Percentiles rank a stretch among this genome's conserved stretches.
These are phyloP conservation scores for Fusarium falciforme DNA, from an alignment of 2,329 filamentous ascomycete species.

Conservation along the genomic window DNA sequence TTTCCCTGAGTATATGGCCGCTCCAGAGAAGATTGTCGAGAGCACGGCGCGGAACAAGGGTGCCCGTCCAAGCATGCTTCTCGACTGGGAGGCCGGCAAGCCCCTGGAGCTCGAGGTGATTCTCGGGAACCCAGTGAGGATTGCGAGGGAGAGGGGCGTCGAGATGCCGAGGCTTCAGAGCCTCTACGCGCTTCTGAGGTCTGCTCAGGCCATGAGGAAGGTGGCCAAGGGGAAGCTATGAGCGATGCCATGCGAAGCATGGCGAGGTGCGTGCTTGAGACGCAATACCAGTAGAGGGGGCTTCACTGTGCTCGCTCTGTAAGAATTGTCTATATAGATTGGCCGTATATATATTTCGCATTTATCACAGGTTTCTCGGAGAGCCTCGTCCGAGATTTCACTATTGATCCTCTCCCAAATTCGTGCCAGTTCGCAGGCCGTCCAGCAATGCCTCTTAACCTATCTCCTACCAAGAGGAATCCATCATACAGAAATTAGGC, in stretches of 20 bases:
- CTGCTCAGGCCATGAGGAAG: slow-evolving; percentile 65
- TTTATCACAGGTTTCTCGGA: not conserved
- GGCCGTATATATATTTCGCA: not conserved
- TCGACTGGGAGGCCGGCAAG: slow-evolving; percentile 75
- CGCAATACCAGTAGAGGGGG: not conserved
- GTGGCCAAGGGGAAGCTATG: slow-evolving; percentile 49
- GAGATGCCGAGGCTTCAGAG: slow-evolving; percentile 75
- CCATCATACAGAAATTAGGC: no score
- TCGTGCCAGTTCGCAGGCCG: no score
- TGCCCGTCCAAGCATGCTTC: slow-evolving; percentile 74
- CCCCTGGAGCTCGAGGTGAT: slow-evolving; percentile 79
- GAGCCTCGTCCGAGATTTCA: not conserved
- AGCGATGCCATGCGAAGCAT: not conserved
- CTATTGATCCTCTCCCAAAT: not conserved
- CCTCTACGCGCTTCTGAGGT: slow-evolving; percentile 73
- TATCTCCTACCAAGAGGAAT: no score
- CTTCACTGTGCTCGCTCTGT: not conserved
- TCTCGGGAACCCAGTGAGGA: slow-evolving; percentile 75
- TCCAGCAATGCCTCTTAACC: not conserved
- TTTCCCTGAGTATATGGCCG: slow-evolving; percentile 68
- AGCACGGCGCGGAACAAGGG: slow-evolving; percentile 74
- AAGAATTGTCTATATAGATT: not conserved
- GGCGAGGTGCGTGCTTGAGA: not conserved
- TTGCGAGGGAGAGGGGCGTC: slow-evolving; percentile 70
- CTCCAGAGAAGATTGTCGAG: slow-evolving; percentile 70